Evolutionary conservation across 305 asterid species (phyloP).

Genomic region (Rubia balearica): DNA sequence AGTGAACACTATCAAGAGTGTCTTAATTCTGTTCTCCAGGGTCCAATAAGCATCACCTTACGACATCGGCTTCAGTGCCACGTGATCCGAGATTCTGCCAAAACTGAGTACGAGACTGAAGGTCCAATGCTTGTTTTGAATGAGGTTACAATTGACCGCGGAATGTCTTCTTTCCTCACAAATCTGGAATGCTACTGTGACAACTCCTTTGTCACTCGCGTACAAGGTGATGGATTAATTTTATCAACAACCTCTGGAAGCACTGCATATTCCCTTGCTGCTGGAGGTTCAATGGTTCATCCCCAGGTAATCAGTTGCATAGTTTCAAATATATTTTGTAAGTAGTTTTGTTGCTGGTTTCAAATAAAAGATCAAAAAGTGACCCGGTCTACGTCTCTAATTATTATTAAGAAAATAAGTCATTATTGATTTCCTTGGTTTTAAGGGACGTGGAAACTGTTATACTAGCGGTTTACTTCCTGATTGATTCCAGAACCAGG

Average conservation of each 20-base stretch:
- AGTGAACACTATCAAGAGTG: slow-evolving; percentile 80
- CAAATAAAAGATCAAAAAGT: background rate
- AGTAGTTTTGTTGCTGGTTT: background rate
- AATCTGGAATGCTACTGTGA: slow-evolving; percentile 94
- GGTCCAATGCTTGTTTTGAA: slow-evolving; percentile 83
- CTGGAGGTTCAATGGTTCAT: slow-evolving; percentile 99
- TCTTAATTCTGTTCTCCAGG: slow-evolving; percentile 58
- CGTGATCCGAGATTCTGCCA: slow-evolving; percentile 74
- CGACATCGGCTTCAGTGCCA: slow-evolving; percentile 94
- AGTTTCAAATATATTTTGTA: background rate
- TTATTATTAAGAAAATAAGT: background rate
- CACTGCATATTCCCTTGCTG: slow-evolving; percentile 98
- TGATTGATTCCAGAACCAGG: background rate
- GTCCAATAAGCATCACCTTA: slow-evolving; percentile 81
- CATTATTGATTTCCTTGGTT: background rate
- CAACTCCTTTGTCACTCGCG: slow-evolving; percentile 78
- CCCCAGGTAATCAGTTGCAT: slow-evolving; percentile 62
- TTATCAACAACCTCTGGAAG: slow-evolving; percentile 98
- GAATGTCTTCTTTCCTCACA: slow-evolving; percentile 87
- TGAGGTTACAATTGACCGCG: slow-evolving; percentile 97
- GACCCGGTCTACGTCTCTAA: background rate
- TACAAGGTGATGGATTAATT: slow-evolving; percentile 96
- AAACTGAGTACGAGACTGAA: slow-evolving; percentile 73
- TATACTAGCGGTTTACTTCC: too few relatives aligned
- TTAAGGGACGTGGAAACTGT: too few relatives aligned